These are phyloP conservation scores for Luvunga scandens DNA, from an alignment of 345 rosid species.

Conservation along the genomic window DNA sequence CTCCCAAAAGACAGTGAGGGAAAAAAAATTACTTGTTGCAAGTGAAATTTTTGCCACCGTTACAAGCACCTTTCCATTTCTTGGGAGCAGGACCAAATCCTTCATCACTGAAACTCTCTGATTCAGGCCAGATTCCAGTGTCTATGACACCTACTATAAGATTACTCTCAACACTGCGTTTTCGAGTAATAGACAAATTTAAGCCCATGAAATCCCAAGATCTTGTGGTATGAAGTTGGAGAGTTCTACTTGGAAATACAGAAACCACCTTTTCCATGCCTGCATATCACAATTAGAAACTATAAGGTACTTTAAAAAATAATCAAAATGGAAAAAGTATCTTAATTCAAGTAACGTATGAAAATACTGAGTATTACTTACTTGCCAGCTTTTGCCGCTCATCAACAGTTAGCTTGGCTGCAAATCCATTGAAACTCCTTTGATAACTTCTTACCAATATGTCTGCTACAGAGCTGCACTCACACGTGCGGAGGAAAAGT, in stretches of 20 bases:
- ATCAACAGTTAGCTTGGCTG: conserved; percentile 33
- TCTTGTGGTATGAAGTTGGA: conserved; percentile 36
- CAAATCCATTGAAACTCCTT: conserved; percentile 53
- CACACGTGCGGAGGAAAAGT: not conserved
- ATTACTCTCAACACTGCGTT: conserved; percentile 20
- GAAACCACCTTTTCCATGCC: conserved; percentile 31
- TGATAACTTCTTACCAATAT: conserved; percentile 33
- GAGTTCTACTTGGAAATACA: conserved; percentile 28
- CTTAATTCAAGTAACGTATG: not conserved
- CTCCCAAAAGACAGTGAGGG: not conserved
- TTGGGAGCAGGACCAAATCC: conserved; percentile 48
- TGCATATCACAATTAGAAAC: conserved; percentile 1
- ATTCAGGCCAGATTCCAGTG: conserved; percentile 45
- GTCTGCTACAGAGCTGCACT: conserved; percentile 11
- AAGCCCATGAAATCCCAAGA: conserved; percentile 56
- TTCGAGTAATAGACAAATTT: not conserved
- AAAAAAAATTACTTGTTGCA: conserved; percentile 42
- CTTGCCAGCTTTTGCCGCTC: conserved; percentile 35
- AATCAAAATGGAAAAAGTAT: not conserved
- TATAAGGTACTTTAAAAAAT: not conserved
- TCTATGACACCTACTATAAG: conserved; percentile 38
- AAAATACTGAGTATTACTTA: conserved; percentile 8
- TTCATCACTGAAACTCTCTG: conserved; percentile 35
- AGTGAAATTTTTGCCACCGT: conserved; percentile 37
- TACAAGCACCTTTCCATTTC: conserved; percentile 48